phyloP scores from a whole-genome alignment of 2,329 filamentous ascomycete genomes.

The Capronia coronata region DNA sequence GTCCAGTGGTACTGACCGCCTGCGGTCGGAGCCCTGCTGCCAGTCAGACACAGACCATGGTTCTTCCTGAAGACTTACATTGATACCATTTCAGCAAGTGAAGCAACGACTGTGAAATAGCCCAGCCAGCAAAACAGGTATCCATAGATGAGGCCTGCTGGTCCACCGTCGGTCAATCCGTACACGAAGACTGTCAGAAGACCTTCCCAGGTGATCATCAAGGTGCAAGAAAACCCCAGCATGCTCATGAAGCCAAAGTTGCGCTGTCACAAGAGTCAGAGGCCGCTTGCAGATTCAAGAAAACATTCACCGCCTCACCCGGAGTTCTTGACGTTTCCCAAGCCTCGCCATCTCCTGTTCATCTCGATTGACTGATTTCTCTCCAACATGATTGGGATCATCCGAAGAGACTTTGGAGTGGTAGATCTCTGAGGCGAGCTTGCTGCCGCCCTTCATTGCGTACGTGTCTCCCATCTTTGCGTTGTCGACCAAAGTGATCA shows the following conservation, averaged over 20 bases:
- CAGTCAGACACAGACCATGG: slow-evolving; percentile 1
- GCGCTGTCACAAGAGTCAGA: slow-evolving; percentile 20
- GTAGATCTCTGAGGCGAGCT: slow-evolving; percentile 11
- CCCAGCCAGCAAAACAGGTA: slow-evolving; percentile 34
- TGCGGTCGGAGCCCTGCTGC: slow-evolving; percentile 32
- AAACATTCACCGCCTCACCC: slow-evolving; percentile 3
- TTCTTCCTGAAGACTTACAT: slow-evolving; percentile 27
- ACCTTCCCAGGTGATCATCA: slow-evolving; percentile 31
- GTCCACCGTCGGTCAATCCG: slow-evolving; percentile 31
- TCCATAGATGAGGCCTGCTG: slow-evolving; percentile 33
- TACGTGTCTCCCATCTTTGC: slow-evolving; percentile 10
- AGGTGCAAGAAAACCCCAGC: slow-evolving; percentile 30
- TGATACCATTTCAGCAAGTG: slow-evolving; percentile 33
- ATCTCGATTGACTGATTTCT: slow-evolving; percentile 16
- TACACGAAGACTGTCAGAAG: slow-evolving; percentile 24
- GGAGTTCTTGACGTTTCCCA: slow-evolving; percentile 17
- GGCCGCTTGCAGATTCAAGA: not conserved
- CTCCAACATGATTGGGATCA: slow-evolving; percentile 3
- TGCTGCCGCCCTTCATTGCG: slow-evolving; percentile 12
- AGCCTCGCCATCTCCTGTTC: slow-evolving; percentile 18
- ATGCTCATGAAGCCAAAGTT: slow-evolving; percentile 30
- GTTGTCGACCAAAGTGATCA: not conserved
- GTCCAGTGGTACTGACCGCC: slow-evolving; percentile 39
- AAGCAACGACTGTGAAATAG: slow-evolving; percentile 28
- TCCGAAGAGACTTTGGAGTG: slow-evolving; percentile 13